Evolutionary conservation across 495 filamentous ascomycete genomes (phyloP).

Genomic region (Mycothermus thermophilus): DNA sequence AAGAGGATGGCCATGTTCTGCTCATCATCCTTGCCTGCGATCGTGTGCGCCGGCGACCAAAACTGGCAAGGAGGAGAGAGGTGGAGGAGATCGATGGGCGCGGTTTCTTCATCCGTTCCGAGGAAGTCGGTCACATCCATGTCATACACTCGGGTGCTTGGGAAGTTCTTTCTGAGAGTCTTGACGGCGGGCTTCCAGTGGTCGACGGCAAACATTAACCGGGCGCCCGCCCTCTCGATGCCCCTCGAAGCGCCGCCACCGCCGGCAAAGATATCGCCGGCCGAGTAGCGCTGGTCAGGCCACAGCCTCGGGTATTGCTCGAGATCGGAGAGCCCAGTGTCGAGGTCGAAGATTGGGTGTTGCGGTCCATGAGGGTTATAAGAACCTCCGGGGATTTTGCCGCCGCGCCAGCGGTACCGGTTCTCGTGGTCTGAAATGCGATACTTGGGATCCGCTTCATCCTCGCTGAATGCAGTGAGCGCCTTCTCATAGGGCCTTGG

Average conservation of each 20-base stretch:
- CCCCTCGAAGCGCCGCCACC: constrained; percentile 64
- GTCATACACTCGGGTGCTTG: constrained; percentile 25
- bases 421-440: constrained; percentile 2
- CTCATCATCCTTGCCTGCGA: constrained; percentile 51
- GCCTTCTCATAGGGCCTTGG: constrained; percentile 20
- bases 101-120: constrained; percentile 6
- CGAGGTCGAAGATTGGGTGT: constrained; percentile 4
- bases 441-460: constrained; percentile 10
- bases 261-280: constrained; percentile 63
- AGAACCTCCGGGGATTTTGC: constrained; percentile 24
- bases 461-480: constrained; percentile 11
- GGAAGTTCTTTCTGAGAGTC: constrained; percentile 50
- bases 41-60: constrained; percentile 67
- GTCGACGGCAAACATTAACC: constrained; percentile 51
- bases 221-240: constrained; percentile 46
- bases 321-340: background rate
- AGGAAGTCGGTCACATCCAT: constrained; percentile 38
- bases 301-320: background rate
- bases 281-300: constrained; percentile 39
- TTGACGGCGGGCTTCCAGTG: constrained; percentile 37
- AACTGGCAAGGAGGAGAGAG: constrained; percentile 75
- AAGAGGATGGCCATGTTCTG: constrained; percentile 59
- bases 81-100: constrained; percentile 57
- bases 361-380: constrained; percentile 1
- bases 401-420: constrained; percentile 26